Evolutionary conservation across 2,329 filamentous ascomycete genomes (phyloP).

Genomic region (Colletotrichum falcatum): DNA sequence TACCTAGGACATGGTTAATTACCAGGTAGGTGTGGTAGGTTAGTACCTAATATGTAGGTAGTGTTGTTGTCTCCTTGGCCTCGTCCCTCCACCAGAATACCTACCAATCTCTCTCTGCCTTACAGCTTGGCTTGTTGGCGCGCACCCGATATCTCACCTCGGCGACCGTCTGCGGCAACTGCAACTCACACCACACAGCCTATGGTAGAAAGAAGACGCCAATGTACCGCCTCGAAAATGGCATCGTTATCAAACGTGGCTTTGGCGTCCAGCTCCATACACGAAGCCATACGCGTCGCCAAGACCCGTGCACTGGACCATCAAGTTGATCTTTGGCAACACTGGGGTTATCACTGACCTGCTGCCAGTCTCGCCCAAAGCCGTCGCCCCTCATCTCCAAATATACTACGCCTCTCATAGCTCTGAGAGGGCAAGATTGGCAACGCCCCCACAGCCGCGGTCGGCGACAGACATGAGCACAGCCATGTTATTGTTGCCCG

Average conservation of each 20-base stretch:
- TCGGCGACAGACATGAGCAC: neutral
- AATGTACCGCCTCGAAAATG: conserved; percentile 34
- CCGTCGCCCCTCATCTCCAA: conserved; percentile 11
- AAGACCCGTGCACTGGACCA: neutral
- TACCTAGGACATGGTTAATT: neutral
- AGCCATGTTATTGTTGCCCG: neutral
- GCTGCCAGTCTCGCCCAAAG: conserved; percentile 10
- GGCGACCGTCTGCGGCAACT: neutral
- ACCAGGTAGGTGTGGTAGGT: neutral
- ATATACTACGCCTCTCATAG: conserved; percentile 4
- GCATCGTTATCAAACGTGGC: conserved; percentile 28
- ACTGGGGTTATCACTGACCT: conserved; percentile 5
- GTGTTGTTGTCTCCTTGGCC: conserved; percentile 18
- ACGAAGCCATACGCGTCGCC: neutral
- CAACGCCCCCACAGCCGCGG: conserved; percentile 14
- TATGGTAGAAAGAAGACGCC: conserved; percentile 18
- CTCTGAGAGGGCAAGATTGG: conserved; percentile 13
- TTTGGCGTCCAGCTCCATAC: conserved; percentile 14
- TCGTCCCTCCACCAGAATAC: neutral
- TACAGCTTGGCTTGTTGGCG: conserved; percentile 2
- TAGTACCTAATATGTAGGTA: too few relatives aligned
- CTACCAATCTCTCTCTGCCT: neutral
- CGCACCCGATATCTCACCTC: conserved; percentile 1
- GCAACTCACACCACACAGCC: conserved; percentile 15
- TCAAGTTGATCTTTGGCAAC: neutral